Percentiles rank a stretch among this genome's conserved stretches.
These are phyloP conservation scores for Trametes hirsuta DNA, from an alignment of 1,284 basidiomycete genomes.

Conservation along the genomic window DNA sequence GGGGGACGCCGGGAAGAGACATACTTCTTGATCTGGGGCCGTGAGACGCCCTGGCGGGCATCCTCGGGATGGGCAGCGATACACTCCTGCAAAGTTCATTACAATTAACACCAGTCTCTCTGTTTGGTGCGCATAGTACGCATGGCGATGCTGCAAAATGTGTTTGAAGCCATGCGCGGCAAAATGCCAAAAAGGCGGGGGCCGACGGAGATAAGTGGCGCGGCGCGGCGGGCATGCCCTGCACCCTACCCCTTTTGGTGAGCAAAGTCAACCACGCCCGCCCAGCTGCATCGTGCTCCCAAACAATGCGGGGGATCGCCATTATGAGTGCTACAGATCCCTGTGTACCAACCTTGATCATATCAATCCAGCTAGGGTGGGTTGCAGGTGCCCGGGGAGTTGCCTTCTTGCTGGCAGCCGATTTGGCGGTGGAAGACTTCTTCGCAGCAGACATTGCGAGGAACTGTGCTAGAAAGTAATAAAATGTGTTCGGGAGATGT, in stretches of 20 bases:
- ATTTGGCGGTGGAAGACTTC: constrained; percentile 37
- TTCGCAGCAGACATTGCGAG: constrained; percentile 46
- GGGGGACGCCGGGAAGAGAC: constrained; percentile 15
- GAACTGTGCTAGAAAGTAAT: constrained; percentile 32
- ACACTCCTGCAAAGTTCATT: constrained; percentile 63
- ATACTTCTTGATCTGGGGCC: constrained; percentile 92
- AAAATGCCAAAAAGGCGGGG: constrained; percentile 20
- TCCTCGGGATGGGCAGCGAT: constrained; percentile 78
- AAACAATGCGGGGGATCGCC: not conserved
- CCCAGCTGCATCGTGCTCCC: constrained; percentile 4
- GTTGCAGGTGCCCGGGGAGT: constrained; percentile 45
- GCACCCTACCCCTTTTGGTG: constrained; percentile 49
- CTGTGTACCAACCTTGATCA: constrained; percentile 69
- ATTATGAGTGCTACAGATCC: not conserved
- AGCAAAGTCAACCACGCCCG: constrained; percentile 13
- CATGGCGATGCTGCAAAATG: not conserved
- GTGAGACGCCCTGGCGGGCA: constrained; percentile 84
- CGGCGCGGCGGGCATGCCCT: constrained; percentile 41
- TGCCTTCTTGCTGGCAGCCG: constrained; percentile 39
- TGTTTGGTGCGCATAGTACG: not conserved
- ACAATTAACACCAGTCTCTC: constrained; percentile 2
- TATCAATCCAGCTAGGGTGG: constrained; percentile 76
- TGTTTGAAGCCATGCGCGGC: constrained; percentile 1
- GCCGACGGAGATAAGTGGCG: constrained; percentile 34
- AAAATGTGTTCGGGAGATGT: constrained; percentile 27